Conservation (phyloP, 345 rosid species). For the Heritiera littoralis region DNA sequence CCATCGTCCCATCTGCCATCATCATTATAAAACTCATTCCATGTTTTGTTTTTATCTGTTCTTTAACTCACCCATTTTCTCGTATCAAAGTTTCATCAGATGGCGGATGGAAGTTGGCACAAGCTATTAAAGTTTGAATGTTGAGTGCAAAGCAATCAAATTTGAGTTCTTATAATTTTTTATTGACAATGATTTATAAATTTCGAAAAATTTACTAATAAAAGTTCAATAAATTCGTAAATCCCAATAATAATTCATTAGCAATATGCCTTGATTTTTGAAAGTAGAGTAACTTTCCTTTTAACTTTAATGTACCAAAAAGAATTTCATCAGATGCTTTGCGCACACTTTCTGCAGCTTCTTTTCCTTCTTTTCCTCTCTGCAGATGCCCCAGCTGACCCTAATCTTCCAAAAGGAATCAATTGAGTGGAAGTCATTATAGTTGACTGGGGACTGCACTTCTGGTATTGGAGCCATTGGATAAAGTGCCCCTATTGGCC, state of each 20-base stretch:
- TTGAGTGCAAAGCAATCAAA: too few species aligned
- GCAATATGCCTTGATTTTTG: too few species aligned
- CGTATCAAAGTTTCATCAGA: not conserved
- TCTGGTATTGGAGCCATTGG: conserved; percentile 24
- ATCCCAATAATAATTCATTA: too few species aligned
- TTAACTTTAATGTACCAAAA: too few species aligned
- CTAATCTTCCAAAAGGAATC: conserved; percentile 10
- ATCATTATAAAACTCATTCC: conserved; percentile 6
- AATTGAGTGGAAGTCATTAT: conserved; percentile 25
- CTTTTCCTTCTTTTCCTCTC: not conserved
- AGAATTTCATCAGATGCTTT: not conserved
- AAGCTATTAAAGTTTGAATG: too few species aligned
- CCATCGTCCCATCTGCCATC: conserved; percentile 12
- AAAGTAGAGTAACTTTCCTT: too few species aligned
- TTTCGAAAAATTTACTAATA: too few species aligned
- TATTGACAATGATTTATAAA: too few species aligned
- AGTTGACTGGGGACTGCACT: conserved; percentile 26
- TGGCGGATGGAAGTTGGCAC: not conserved
- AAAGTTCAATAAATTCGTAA: too few species aligned
- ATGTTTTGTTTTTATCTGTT: not conserved
- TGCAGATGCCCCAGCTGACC: not conserved
- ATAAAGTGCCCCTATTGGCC: conserved; percentile 32
- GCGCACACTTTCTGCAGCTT: conserved; percentile 17
- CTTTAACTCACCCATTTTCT: conserved; percentile 8
- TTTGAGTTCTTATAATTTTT: too few species aligned